Base-by-base conservation (phyloP, 2,329 filamentous ascomycete genomes). In the Sphaerulina musiva region DNA sequence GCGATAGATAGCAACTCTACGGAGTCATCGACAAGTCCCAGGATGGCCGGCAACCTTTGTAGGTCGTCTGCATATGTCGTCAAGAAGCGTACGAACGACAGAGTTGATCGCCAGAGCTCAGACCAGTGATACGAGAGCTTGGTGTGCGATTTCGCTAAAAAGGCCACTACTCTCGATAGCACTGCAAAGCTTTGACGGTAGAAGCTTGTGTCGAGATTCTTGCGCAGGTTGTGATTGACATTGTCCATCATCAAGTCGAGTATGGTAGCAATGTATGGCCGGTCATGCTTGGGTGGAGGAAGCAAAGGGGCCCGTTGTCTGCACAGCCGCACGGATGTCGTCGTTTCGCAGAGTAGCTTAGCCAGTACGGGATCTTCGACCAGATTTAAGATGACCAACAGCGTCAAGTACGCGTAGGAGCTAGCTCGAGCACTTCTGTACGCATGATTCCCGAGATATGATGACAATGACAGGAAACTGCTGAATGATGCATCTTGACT, bases 371-470 rank as follows among this genome's bases (percentile, higher is more conserved):
- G 81, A 68, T 98, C 92, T 71, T 97, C 92, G 50, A 95, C 82
- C 2, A 98, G 75, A 20, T 95, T 82, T 20, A 91, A 87, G 54
- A 97, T 76, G 8, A 90, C 86, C 74, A 95, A 86, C 12, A 97
- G 79, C 64, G 85, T 91, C 23, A 95, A 78, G 63, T 95, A 85
- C 2, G 89, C 85, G 70, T 98, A 98, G 58, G 88, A 79, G 0
- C 88, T 82, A 10, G 88, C 83, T 59, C 93, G 81, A 31, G 78
- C 70, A 3, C 89, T 95, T 17, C 93, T 82, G 70, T 96, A 87
- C 1, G 93, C 91, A 72, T 98, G 92, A 64, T 96, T 91, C 46
- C 95, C 81, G 32, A 97, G 80, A 71, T 98, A 98, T 2, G 92
- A 97, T 3, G 88, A 87, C 42, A 95, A 77, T 0, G 92, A 97